Conservation (phyloP, 306 rosid species). For the Dicorynia guianensis region DNA sequence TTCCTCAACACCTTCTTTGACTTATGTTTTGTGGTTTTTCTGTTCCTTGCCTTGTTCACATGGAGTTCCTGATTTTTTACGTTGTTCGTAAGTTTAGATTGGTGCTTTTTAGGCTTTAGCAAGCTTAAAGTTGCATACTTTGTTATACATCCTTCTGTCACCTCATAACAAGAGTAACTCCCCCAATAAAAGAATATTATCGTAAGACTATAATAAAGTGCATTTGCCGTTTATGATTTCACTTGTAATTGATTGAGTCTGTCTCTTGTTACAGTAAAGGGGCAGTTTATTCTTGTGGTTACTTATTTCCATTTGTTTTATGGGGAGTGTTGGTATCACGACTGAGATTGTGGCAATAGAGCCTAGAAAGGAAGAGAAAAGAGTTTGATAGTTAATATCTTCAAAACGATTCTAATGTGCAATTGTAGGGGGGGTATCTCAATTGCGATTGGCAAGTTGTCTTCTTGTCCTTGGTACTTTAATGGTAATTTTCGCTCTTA, state of each 20-base stretch:
- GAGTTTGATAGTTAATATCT: constrained; percentile 19
- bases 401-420: constrained; percentile 35
- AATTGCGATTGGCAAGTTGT: constrained; percentile 40
- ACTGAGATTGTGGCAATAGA: constrained; percentile 13
- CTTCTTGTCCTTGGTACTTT: constrained; percentile 45
- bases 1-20: neutral
- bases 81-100: neutral
- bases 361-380: constrained; percentile 28
- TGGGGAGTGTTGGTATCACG: constrained; percentile 25
- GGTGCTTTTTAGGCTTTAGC: neutral
- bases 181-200: neutral
- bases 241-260: constrained; percentile 21
- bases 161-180: neutral
- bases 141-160: neutral
- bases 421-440: constrained; percentile 35
- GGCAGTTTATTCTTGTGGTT: constrained; percentile 34
- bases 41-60: neutral
- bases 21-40: neutral
- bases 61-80: neutral
- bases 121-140: constrained; percentile 12
- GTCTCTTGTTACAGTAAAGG: constrained; percentile 50
- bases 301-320: neutral
- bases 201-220: constrained; percentile 8
- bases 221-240: neutral
- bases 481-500: constrained; percentile 23